Conservation (phyloP, 768 basidiomycete species). For the Saitozyma sp. region DNA sequence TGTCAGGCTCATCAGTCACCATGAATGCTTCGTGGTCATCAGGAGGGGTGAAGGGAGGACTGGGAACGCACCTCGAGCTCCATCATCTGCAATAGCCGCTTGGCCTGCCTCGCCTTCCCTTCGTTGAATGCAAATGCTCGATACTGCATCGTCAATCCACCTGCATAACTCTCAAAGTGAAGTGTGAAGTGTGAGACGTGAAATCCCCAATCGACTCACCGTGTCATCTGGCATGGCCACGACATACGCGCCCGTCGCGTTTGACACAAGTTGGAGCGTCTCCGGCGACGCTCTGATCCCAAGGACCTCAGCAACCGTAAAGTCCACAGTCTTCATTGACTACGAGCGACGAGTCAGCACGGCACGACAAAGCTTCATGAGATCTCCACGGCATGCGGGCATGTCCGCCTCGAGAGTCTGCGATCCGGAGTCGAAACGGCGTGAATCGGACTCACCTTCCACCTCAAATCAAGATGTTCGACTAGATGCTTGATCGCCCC, state of each 20-base stretch:
- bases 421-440: neutral
- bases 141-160: neutral
- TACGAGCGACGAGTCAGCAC: neutral
- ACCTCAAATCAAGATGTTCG: neutral
- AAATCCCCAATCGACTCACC: too few relatives aligned
- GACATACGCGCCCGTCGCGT: constrained; percentile 3
- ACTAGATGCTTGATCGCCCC: neutral
- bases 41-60: too few relatives aligned
- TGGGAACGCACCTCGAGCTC: neutral
- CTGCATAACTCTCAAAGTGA: neutral
- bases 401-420: too few relatives aligned
- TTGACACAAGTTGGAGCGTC: constrained; percentile 1
- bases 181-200: too few relatives aligned
- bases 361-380: neutral
- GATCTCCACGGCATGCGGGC: too few relatives aligned
- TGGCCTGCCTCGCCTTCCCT: neutral
- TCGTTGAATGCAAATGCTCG: neutral
- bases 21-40: too few relatives aligned
- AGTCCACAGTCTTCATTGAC: neutral
- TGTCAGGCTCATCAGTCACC: too few relatives aligned
- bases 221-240: neutral
- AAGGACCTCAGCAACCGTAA: neutral
- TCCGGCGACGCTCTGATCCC: constrained; percentile 2
- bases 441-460: neutral
- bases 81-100: neutral